Conservation (phyloP, 108 stramenopile genomes). For the Aurantiochytrium sp. region DNA sequence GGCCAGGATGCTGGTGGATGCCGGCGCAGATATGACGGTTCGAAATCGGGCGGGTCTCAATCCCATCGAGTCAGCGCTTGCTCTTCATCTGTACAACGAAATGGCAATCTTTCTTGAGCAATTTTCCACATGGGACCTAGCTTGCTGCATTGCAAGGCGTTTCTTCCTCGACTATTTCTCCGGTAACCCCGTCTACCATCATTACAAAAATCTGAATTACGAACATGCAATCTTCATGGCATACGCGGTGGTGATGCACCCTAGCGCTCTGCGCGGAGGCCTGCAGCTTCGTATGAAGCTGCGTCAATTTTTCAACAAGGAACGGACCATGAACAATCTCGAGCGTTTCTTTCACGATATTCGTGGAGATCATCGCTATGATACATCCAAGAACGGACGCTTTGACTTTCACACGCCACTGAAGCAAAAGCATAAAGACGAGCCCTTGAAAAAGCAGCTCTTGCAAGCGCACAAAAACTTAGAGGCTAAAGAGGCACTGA, state of each 20-base stretch:
- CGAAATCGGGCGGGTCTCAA: background rate
- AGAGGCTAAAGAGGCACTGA: background rate
- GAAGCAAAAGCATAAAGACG: background rate
- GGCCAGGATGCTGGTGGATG: background rate
- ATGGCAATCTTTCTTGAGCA: background rate
- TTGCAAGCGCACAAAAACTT: background rate
- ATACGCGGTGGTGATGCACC: conserved; percentile 1
- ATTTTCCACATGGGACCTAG: background rate
- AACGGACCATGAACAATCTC: conserved; percentile 6
- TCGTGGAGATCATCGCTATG: background rate
- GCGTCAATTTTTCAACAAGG: background rate
- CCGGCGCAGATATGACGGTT: background rate
- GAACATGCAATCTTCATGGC: background rate
- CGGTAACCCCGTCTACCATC: background rate
- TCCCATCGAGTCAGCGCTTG: background rate
- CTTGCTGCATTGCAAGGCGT: background rate
- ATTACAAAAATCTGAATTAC: background rate
- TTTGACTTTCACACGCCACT: background rate
- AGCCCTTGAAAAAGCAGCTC: background rate
- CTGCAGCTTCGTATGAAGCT: background rate
- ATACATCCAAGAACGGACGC: background rate
- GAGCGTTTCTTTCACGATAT: background rate
- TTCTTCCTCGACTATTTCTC: background rate
- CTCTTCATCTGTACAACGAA: background rate
- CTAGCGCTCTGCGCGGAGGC: background rate